phyloP scores from a whole-genome alignment of 2,329 filamentous ascomycete genomes.

The Diaporthe citriasiana region DNA sequence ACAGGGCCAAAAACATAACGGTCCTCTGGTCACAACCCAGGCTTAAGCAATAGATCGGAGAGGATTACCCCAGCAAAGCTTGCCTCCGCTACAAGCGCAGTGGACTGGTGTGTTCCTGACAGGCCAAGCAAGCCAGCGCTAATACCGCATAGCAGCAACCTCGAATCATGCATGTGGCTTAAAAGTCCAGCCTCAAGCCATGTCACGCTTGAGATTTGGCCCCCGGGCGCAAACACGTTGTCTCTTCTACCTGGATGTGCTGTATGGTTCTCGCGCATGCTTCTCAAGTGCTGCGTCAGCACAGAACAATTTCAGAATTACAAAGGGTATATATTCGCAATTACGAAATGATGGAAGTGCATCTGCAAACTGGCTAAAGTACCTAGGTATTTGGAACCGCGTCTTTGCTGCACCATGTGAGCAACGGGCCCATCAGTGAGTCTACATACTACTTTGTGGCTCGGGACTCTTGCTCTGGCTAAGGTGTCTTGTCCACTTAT shows the following conservation, averaged over 20 bases:
- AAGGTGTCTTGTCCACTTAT: not conserved
- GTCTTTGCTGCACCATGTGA: not conserved
- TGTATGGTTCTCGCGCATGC: not conserved
- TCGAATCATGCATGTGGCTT: constrained; percentile 26
- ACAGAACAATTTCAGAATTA: not conserved
- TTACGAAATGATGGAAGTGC: too few species aligned
- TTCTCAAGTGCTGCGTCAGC: not conserved
- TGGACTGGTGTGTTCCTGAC: constrained; percentile 21
- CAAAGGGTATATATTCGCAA: not conserved
- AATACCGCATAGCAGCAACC: not conserved
- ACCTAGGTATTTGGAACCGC: not conserved
- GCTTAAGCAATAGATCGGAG: not conserved
- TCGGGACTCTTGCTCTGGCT: constrained; percentile 13
- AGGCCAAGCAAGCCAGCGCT: constrained; percentile 29
- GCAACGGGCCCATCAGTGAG: not conserved
- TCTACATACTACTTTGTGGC: not conserved
- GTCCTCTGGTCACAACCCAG: not conserved
- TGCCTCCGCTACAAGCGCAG: not conserved
- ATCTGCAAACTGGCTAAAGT: not conserved
- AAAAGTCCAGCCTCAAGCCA: constrained; percentile 11
- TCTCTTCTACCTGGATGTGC: not conserved
- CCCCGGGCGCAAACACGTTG: not conserved
- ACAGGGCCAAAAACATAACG: not conserved
- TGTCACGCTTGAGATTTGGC: not conserved
- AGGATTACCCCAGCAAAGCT: not conserved